Conservation (phyloP, 2,329 filamentous ascomycete species). For the Trichoderma oligosporum region DNA sequence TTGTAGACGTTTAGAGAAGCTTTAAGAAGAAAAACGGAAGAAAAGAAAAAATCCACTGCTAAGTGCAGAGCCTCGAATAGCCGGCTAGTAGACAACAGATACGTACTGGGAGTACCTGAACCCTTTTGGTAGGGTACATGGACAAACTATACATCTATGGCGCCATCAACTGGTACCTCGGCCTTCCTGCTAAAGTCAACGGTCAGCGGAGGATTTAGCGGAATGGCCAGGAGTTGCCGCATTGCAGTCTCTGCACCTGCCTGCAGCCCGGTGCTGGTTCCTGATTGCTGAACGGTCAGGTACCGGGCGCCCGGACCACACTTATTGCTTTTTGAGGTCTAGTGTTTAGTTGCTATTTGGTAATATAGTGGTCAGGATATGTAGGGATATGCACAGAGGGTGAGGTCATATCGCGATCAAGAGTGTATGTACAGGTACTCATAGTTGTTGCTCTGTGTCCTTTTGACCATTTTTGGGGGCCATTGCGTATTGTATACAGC, state of each 20-base stretch:
- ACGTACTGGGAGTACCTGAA: background rate
- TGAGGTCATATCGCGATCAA: slow-evolving; percentile 36
- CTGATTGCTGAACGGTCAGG: slow-evolving; percentile 32
- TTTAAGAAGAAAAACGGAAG: slow-evolving; percentile 17
- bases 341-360: slow-evolving; percentile 31
- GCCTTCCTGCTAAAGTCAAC: background rate
- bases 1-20: slow-evolving; percentile 12
- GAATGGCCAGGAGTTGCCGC: slow-evolving; percentile 14
- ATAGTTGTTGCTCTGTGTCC: too few relatives aligned
- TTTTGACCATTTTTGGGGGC: too few relatives aligned
- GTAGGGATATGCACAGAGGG: slow-evolving; percentile 23
- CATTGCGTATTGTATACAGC: background rate
- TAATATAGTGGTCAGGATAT: slow-evolving; percentile 30
- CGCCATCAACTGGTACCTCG: background rate
- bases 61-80: slow-evolving; percentile 35
- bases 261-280: slow-evolving; percentile 24
- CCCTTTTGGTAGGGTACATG: background rate
- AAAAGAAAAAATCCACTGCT: slow-evolving; percentile 11
- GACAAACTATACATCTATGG: too few relatives aligned
- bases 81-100: slow-evolving; percentile 24
- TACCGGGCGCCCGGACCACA: slow-evolving; percentile 31
- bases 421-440: background rate
- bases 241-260: slow-evolving; percentile 14
- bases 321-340: slow-evolving; percentile 31
- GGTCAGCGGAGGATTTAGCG: slow-evolving; percentile 14